These are phyloP conservation scores for Cryptococcus sp. DNA, from an alignment of 1,284 basidiomycete genomes.

Conservation along the genomic window DNA sequence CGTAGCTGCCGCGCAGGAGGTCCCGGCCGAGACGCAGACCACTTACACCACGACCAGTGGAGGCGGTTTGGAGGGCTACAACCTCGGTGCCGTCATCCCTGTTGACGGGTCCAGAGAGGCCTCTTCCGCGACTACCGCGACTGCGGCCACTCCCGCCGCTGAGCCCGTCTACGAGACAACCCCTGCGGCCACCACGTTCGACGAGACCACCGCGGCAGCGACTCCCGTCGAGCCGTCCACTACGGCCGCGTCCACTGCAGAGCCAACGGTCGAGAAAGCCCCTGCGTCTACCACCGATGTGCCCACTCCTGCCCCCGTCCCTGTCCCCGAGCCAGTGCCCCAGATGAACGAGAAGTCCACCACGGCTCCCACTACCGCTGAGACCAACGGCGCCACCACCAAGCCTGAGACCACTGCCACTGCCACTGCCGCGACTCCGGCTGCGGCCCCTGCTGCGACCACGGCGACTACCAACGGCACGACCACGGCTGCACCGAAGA, in stretches of 20 bases:
- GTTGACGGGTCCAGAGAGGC: constrained; percentile 3
- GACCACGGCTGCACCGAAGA: constrained; percentile 13
- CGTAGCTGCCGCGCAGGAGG: too few species aligned
- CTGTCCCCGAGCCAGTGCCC: not conserved
- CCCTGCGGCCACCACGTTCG: not conserved
- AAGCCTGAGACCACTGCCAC: constrained; percentile 5
- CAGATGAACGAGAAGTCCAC: not conserved
- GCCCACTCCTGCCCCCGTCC: not conserved
- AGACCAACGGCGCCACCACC: constrained; percentile 4
- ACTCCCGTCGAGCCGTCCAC: constrained; percentile 4
- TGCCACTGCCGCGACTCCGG: constrained; percentile 9
- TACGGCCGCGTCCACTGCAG: constrained; percentile 6
- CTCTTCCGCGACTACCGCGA: constrained; percentile 1
- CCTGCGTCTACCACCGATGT: not conserved
- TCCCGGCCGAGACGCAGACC: too few species aligned
- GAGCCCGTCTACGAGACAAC: not conserved
- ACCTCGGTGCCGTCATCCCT: constrained; percentile 1
- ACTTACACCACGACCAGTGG: not conserved
- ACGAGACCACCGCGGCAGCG: not conserved
- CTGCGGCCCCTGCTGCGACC: constrained; percentile 6
- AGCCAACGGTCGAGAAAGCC: constrained; percentile 7
- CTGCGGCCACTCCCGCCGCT: not conserved
- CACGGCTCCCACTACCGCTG: constrained; percentile 2
- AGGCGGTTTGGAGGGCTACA: not conserved
- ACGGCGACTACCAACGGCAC: constrained; percentile 4